Evolutionary conservation across 768 basidiomycete species (phyloP).

Genomic region (Ramaria sp.): DNA sequence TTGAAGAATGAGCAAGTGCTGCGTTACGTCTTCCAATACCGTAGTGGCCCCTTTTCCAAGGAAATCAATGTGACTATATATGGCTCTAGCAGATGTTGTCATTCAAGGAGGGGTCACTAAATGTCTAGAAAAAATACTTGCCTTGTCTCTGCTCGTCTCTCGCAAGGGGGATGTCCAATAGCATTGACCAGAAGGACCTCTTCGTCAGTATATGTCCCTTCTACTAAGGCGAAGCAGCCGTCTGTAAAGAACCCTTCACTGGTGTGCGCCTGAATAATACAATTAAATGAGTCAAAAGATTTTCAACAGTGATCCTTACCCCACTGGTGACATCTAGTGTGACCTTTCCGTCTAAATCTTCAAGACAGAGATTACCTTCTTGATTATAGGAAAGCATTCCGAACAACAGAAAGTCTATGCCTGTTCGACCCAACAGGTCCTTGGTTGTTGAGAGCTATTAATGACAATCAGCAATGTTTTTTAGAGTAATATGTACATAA

Average conservation of each 20-base stretch:
- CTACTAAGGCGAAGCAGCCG: constrained; percentile 88
- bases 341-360: constrained; percentile 88
- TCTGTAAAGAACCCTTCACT: constrained; percentile 95
- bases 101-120: neutral
- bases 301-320: constrained; percentile 31
- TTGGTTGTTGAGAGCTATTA: constrained; percentile 86
- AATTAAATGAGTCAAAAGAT: constrained; percentile 6
- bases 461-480: neutral
- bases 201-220: constrained; percentile 94
- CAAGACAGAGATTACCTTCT: constrained; percentile 83
- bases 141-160: constrained; percentile 77
- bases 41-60: constrained; percentile 91
- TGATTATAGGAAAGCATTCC: constrained; percentile 88
- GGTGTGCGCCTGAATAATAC: constrained; percentile 56
- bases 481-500: neutral
- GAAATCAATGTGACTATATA: constrained; percentile 96
- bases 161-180: constrained; percentile 95
- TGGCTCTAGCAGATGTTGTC: constrained; percentile 42
- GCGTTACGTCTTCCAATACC: constrained; percentile 74
- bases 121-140: constrained; percentile 23
- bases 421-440: constrained; percentile 83
- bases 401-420: constrained; percentile 83
- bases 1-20: constrained; percentile 2
- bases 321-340: constrained; percentile 81
- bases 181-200: constrained; percentile 82